Percentiles rank a stretch among this genome's conserved stretches.
phyloP scores from a whole-genome alignment of 1,139 yeast genomes.

The Nakaseomyces bracarensis region DNA sequence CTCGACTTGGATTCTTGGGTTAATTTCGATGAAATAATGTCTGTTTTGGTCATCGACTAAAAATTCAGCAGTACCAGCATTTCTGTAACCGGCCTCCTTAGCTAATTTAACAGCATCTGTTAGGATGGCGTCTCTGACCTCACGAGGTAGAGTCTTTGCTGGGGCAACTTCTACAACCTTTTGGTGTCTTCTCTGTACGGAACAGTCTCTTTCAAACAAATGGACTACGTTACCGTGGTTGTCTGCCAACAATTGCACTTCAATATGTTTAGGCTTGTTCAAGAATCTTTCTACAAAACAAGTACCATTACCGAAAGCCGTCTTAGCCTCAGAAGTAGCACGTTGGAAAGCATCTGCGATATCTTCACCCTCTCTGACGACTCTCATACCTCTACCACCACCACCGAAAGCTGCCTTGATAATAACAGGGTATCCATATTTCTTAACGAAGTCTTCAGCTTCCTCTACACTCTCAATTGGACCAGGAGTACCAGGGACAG shows the following conservation, averaged over 20 bases:
- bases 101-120: slow-evolving; percentile 94
- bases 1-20: slow-evolving; percentile 98
- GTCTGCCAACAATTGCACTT: slow-evolving; percentile 93
- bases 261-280: slow-evolving; percentile 95
- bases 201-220: slow-evolving; percentile 95
- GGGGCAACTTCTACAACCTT: slow-evolving; percentile 99
- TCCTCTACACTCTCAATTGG: slow-evolving; percentile 79
- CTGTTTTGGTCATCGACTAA: slow-evolving; percentile 89
- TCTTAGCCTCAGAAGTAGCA: slow-evolving; percentile 89
- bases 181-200: slow-evolving; percentile 98
- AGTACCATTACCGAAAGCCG: slow-evolving; percentile 98
- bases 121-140: slow-evolving; percentile 82
- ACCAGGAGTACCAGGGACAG: slow-evolving; percentile 97
- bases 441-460: slow-evolving; percentile 66
- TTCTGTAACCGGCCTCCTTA: slow-evolving; percentile 76
- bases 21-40: slow-evolving; percentile 95
- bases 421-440: slow-evolving; percentile 92
- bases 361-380: slow-evolving; percentile 93
- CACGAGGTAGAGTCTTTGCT: slow-evolving; percentile 76
- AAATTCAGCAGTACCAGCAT: slow-evolving; percentile 99
- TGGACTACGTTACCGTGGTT: slow-evolving; percentile 91
- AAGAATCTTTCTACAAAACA: slow-evolving; percentile 94
- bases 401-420: slow-evolving; percentile 99
- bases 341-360: slow-evolving; percentile 86
- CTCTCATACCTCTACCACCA: slow-evolving; percentile 99